These are phyloP conservation scores for Hyaloraphidium curvatum DNA, from an alignment of 192 early-diverging fungal genomes.

Conservation along the genomic window DNA sequence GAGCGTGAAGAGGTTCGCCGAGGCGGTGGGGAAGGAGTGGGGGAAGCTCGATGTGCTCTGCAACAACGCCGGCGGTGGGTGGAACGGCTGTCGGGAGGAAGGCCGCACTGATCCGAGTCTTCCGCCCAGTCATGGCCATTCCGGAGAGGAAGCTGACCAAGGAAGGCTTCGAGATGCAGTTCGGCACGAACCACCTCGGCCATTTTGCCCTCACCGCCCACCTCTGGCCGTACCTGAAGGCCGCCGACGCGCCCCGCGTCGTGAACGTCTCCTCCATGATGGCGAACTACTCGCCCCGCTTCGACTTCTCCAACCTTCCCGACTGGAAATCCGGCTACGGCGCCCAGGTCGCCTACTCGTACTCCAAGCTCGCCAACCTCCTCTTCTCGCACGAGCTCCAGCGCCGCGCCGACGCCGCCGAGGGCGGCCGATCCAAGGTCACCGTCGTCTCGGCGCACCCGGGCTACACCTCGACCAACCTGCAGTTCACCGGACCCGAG, in stretches of 20 bases:
- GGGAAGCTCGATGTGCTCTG: slow-evolving; percentile 12
- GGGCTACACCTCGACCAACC: no score
- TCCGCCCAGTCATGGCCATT: slow-evolving; percentile 2
- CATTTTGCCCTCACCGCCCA: slow-evolving; percentile 6
- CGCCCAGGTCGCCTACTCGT: no score
- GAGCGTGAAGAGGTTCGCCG: slow-evolving; percentile 16
- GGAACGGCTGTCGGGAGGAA: background rate
- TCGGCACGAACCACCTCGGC: slow-evolving; percentile 33
- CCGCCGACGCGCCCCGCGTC: background rate
- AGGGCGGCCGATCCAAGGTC: no score
- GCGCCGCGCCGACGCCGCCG: no score
- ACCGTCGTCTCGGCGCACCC: no score
- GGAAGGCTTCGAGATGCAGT: slow-evolving; percentile 39
- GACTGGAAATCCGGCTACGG: no score
- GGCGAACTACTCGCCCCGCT: no score
- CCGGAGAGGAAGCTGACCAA: slow-evolving; percentile 7
- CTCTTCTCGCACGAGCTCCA: background rate
- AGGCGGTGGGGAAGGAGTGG: slow-evolving; percentile 8
- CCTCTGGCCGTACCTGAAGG: background rate
- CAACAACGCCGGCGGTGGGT: slow-evolving; percentile 8
- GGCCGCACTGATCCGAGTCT: background rate
- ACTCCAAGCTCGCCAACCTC: slow-evolving; percentile 1
- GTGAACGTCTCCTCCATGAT: background rate
- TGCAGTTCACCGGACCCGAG: no score
- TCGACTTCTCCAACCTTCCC: no score